phyloP scores from a whole-genome alignment of 108 stramenopile species.

The Cyclostephanos tholiformis region DNA sequence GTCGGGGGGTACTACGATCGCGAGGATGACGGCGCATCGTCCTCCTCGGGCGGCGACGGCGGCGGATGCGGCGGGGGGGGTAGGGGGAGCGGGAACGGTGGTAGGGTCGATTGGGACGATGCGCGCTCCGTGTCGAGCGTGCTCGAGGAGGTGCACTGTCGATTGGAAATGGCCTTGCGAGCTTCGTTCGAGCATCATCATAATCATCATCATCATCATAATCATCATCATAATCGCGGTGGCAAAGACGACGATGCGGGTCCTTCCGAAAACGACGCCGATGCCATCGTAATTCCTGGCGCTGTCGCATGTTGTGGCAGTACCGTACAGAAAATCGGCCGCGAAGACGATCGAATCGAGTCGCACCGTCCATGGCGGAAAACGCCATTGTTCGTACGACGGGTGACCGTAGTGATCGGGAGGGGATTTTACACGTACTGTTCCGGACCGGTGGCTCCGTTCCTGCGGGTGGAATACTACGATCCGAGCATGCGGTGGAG shows the following conservation, averaged over 20 bases:
- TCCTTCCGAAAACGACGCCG: too few relatives aligned
- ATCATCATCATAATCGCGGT: too few relatives aligned
- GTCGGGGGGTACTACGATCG: conserved; percentile 13
- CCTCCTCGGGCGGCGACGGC: too few relatives aligned
- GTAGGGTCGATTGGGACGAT: conserved; percentile 75
- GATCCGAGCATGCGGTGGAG: conserved; percentile 82
- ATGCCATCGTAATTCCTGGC: background rate
- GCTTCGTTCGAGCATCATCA: conserved; percentile 29
- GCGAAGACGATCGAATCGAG: conserved; percentile 12
- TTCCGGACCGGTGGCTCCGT: conserved; percentile 71
- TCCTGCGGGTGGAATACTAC: conserved; percentile 84
- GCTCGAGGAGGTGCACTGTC: conserved; percentile 41
- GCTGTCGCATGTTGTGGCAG: background rate
- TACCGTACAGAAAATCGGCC: too few relatives aligned
- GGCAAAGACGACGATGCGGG: too few relatives aligned
- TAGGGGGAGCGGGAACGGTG: too few relatives aligned
- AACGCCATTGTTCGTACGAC: conserved; percentile 57
- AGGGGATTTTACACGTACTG: conserved; percentile 87
- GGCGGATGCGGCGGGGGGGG: too few relatives aligned
- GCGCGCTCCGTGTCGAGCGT: conserved; percentile 38
- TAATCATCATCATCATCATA: too few relatives aligned
- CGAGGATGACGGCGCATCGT: too few relatives aligned
- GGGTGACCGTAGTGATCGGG: conserved; percentile 72
- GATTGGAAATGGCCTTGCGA: conserved; percentile 44
- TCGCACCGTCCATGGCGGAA: conserved; percentile 3